Evolutionary conservation across 768 basidiomycete genomes (phyloP), one percentile per base, ranked within the genome.

Genomic region (Suillus americanus): DNA sequence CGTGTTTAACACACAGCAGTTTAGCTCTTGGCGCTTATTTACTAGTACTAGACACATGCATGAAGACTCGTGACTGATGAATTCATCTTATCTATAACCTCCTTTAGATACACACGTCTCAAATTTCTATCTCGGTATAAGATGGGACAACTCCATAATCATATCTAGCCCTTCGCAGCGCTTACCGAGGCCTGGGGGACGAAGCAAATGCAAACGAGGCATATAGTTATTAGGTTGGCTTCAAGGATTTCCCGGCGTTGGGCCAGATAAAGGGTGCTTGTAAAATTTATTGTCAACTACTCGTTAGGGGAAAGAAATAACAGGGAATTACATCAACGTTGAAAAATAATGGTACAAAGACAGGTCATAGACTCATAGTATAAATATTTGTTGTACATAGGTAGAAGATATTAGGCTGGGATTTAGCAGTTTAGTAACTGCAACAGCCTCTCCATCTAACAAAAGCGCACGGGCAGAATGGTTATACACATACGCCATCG

Each of bases 401-500:
- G 16, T 16, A 38, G 16, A 40, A 38, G 14, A 50, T 18, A 28
- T 33, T n/a, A 12, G 14, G 30, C 10, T 53, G 4, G 28, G 28
- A 3, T 28, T 4, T 8, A 28, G 48, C 16, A 51, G 18, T 53
- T 30, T n/a, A 30, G 7, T 30, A 33, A 38, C 23, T 6, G 16
- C 3, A 20, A 20, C 12, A 18, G 28, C 10, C 23, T 28, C 56
- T 5, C 28, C 16, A 59, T 41, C 25, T 40, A 28, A 28, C 23
- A 40, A 40, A 40, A 8, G 16, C 5, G 10, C 16, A 3, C 16
- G 28, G 16, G 56, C 16, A 59, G 18, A 28, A 20, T 20, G 5
- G 2, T 57, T 23, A 59, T 18, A 2, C 1, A 5, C 80, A 81
- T 3, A 64, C 61, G 3, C 81, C 81, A 2, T 76, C 69, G 43